These are phyloP conservation scores for Kluyveromyces siamensis DNA, from an alignment of 805 yeast genomes.

Conservation along the genomic window DNA sequence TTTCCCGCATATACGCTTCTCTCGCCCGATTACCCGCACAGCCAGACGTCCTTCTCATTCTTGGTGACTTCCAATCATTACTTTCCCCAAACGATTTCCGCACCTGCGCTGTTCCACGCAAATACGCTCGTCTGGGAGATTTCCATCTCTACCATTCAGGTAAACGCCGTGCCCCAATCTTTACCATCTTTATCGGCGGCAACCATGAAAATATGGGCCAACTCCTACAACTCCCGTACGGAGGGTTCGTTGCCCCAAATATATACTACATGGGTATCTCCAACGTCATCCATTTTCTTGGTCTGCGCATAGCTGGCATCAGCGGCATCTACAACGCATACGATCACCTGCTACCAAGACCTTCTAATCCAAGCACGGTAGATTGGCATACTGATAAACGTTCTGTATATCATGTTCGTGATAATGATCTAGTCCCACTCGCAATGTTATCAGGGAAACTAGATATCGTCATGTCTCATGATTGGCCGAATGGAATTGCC, in stretches of 20 bases:
- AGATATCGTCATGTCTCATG: slow-evolving; percentile 71
- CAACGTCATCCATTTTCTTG: slow-evolving; percentile 65
- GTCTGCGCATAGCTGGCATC: slow-evolving; percentile 68
- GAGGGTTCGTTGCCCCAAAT: slow-evolving; percentile 91
- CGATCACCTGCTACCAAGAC: slow-evolving; percentile 27
- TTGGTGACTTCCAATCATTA: slow-evolving; percentile 89
- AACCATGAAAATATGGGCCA: slow-evolving; percentile 89
- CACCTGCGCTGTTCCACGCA: slow-evolving; percentile 69
- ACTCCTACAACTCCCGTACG: slow-evolving; percentile 60
- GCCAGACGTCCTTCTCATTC: slow-evolving; percentile 54
- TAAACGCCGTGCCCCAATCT: slow-evolving; percentile 49
- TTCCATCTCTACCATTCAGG: slow-evolving; percentile 67
- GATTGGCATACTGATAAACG: slow-evolving; percentile 18
- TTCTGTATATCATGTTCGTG: slow-evolving; percentile 52
- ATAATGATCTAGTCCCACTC: slow-evolving; percentile 49
- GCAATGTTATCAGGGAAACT: slow-evolving; percentile 29
- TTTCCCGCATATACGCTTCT: slow-evolving; percentile 45
- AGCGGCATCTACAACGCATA: slow-evolving; percentile 78
- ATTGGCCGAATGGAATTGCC: slow-evolving; percentile 86
- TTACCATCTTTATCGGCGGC: slow-evolving; percentile 85
- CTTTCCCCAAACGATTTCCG: slow-evolving; percentile 54
- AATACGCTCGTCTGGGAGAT: slow-evolving; percentile 70
- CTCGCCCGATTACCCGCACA: background rate
- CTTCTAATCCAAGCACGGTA: slow-evolving; percentile 41
- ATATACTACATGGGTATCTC: slow-evolving; percentile 78